Evolutionary conservation across 1,139 yeast genomes (phyloP).

Genomic region (Meyerozyma elateridarum): DNA sequence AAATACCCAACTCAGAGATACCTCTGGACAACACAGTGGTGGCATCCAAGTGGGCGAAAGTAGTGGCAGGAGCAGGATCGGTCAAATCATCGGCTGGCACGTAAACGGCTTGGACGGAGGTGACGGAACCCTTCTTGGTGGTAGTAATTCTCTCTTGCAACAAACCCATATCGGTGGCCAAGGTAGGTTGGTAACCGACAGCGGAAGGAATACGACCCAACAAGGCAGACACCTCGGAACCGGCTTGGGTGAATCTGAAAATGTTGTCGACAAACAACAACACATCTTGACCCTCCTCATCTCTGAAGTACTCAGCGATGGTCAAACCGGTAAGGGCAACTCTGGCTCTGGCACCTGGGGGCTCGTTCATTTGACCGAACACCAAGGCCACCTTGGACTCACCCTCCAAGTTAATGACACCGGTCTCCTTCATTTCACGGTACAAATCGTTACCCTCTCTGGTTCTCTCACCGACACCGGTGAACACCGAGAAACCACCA

Average conservation of each 20-base stretch:
- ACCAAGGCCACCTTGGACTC: slow-evolving; percentile 99
- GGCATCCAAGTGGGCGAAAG: slow-evolving; percentile 99
- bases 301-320: slow-evolving; percentile 99
- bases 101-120: slow-evolving; percentile 99
- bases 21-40: slow-evolving; percentile 99
- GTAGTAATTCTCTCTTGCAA: slow-evolving; percentile 99
- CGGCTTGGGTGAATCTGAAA: slow-evolving; percentile 99
- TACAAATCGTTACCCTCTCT: slow-evolving; percentile 99
- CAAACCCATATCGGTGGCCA: slow-evolving; percentile 99
- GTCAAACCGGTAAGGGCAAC: slow-evolving; percentile 99
- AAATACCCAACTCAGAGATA: slow-evolving; percentile 99
- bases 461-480: slow-evolving; percentile 99
- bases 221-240: slow-evolving; percentile 99
- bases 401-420: slow-evolving; percentile 99
- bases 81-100: slow-evolving; percentile 99
- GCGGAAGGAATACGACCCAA: slow-evolving; percentile 99
- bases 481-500: slow-evolving; percentile 99
- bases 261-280: slow-evolving; percentile 98
- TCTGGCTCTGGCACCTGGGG: slow-evolving; percentile 99
- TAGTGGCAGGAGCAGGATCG: slow-evolving; percentile 99
- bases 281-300: slow-evolving; percentile 99
- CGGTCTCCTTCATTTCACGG: slow-evolving; percentile 99
- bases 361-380: slow-evolving; percentile 99
- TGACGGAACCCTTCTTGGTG: slow-evolving; percentile 99
- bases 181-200: slow-evolving; percentile 99